Base-by-base conservation (phyloP, 257 asterid species). In the Solanum gracilifrons region DNA sequence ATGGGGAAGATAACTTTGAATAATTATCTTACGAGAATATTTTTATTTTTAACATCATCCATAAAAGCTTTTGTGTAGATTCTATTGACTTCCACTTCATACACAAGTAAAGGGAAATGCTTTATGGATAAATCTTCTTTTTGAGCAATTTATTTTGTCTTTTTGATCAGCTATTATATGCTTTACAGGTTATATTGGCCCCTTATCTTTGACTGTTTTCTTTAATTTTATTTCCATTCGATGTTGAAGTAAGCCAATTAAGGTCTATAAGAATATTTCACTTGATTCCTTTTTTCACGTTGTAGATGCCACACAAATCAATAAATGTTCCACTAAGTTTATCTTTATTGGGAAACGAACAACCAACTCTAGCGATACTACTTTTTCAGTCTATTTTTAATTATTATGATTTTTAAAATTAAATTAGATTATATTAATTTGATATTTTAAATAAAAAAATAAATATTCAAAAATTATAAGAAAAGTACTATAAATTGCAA, bases 311-410 rank as follows among this genome's bases (percentile, higher is more conserved):
- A 69, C 37, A 69, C 37, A 69, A 31, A 69, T 69, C 6, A 8
- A 69, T 69, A 15, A 31, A 69, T 13, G n/a, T 31, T 69, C 76
- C 39, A 29, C 76, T 31, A 4, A 31, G 76, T 31, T 69, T 29
- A 13, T 15, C 37, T 69, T 69, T 62, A 62, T 62, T n/a, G 31
- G 71, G 31, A 62, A 62, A 60, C 31, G 31, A 62, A 62, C 6
- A 23, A 62, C 31, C n/a, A 51, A 18, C 62, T 62, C 31, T 23
- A 9, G 25, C 9, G 0, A 51, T 16, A 20, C 3, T 55, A 16
- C 9, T 55, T 10, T 0, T 3, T 62, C 5, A 0, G 1, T 62
- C 1, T 12, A 7, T 0, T 18, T 55, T 55, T 55, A 55, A 15
- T 51, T 15, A 0, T 51, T 2, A 51, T 5, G 1, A 51, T 51